Conservation (phyloP, 192 early-diverging fungal genomes). For the Coemansia aciculifera region DNA sequence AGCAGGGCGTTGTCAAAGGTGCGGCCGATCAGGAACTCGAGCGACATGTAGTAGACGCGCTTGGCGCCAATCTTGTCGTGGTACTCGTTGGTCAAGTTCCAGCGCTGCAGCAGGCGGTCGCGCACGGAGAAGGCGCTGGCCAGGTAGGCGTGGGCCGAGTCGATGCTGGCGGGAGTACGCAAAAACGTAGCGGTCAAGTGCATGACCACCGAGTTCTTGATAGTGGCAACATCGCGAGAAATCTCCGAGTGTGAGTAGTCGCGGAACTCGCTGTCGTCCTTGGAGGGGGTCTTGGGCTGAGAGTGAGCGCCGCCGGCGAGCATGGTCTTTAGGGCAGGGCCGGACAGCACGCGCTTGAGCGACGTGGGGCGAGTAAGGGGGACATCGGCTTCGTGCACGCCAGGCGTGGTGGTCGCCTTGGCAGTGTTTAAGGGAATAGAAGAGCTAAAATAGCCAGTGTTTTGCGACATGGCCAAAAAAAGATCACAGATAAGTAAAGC, state of each 20-base stretch:
- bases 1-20: conserved; percentile 97
- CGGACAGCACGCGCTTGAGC: conserved; percentile 55
- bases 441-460: conserved; percentile 51
- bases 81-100: conserved; percentile 95
- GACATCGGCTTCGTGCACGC: conserved; percentile 38
- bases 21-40: conserved; percentile 96
- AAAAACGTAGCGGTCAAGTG: conserved; percentile 91
- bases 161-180: conserved; percentile 85
- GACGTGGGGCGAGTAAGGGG: conserved; percentile 36
- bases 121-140: conserved; percentile 89
- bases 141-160: conserved; percentile 91
- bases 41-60: conserved; percentile 95
- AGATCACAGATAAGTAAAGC: not conserved
- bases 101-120: conserved; percentile 87
- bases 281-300: conserved; percentile 49
- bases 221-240: conserved; percentile 63
- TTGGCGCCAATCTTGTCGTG: conserved; percentile 73
- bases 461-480: conserved; percentile 23
- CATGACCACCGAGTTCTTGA: conserved; percentile 85
- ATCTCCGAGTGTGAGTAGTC: conserved; percentile 54
- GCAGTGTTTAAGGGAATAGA: conserved; percentile 49
- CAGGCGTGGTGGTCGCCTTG: conserved; percentile 51
- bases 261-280: conserved; percentile 48
- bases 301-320: conserved; percentile 44
- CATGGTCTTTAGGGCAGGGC: conserved; percentile 53